A percentile compares a stretch with the other conserved stretches of the same genome.
phyloP scores from a whole-genome alignment of 768 basidiomycete species.

The Lenzites betulinus region DNA sequence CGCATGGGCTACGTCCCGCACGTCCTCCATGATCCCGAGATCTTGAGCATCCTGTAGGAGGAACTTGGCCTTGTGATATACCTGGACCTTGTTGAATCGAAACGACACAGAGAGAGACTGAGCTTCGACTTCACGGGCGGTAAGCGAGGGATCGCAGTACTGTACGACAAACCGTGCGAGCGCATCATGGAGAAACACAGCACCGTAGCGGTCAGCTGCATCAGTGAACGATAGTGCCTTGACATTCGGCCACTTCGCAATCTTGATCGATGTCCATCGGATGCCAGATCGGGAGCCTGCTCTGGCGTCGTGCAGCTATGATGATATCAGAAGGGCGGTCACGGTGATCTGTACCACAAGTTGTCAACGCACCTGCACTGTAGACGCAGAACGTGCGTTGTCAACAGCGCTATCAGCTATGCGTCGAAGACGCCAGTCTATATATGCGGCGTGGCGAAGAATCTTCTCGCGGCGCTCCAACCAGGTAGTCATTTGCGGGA shows the following conservation, averaged over 20 bases:
- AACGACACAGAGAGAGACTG: slow-evolving; percentile 7
- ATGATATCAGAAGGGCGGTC: no score
- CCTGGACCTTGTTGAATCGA: slow-evolving; percentile 29
- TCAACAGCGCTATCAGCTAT: no score
- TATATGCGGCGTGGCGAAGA: slow-evolving; percentile 35
- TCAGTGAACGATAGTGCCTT: neutral
- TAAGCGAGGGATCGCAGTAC: neutral
- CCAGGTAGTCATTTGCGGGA: slow-evolving; percentile 11
- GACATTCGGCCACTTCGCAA: slow-evolving; percentile 6
- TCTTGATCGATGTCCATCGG: neutral
- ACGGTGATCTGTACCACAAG: no score
- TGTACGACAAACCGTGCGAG: slow-evolving; percentile 8
- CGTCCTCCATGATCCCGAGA: slow-evolving; percentile 28
- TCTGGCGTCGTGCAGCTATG: no score
- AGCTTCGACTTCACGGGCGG: neutral
- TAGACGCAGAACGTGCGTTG: no score
- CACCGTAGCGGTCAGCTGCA: neutral
- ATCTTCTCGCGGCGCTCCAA: slow-evolving; percentile 10
- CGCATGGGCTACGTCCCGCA: slow-evolving; percentile 32
- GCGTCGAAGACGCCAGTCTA: slow-evolving; percentile 18
- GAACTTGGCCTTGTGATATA: slow-evolving; percentile 37
- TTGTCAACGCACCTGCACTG: no score
- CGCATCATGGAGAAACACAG: slow-evolving; percentile 1
- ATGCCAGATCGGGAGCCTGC: no score
- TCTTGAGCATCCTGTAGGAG: slow-evolving; percentile 15